Evolutionary conservation across 352 stramenopile genomes (phyloP).

Genomic region (Phytopythium chamaehyphon): DNA sequence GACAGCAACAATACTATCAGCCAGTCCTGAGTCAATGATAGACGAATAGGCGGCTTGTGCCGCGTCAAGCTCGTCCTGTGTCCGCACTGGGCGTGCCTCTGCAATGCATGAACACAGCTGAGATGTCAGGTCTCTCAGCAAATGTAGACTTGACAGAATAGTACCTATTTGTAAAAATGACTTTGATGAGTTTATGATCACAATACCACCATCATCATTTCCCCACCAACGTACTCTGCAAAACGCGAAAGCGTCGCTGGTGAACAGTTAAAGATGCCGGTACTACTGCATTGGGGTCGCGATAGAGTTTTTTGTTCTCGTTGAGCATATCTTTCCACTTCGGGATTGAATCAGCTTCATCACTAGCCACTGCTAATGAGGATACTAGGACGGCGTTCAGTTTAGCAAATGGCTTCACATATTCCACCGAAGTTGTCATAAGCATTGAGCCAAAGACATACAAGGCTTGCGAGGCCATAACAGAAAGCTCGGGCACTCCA

Average conservation of each 20-base stretch:
- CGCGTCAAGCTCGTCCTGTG: constrained; percentile 16
- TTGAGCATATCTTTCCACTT: constrained; percentile 9
- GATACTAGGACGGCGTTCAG: constrained; percentile 38
- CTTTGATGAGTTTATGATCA: too few species aligned
- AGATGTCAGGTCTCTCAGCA: constrained; percentile 40
- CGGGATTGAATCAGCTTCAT: background rate
- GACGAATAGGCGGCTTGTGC: constrained; percentile 33
- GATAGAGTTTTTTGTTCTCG: constrained; percentile 2
- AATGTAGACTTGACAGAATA: constrained; percentile 31
- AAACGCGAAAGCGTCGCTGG: constrained; percentile 13
- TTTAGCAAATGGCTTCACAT: constrained; percentile 37
- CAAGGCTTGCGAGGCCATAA: constrained; percentile 39
- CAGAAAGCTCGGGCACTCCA: constrained; percentile 16
- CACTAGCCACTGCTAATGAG: constrained; percentile 14
- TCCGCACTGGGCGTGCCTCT: constrained; percentile 8
- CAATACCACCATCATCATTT: background rate
- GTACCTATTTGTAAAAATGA: constrained; percentile 19
- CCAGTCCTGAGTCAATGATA: constrained; percentile 38
- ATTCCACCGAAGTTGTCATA: constrained; percentile 47
- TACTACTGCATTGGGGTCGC: background rate
- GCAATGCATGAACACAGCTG: constrained; percentile 21
- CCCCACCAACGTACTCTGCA: constrained; percentile 21
- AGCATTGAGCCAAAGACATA: constrained; percentile 38
- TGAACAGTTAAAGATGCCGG: too few species aligned
- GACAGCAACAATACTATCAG: constrained; percentile 37